phyloP scores from a whole-genome alignment of 169 alveolate species.

The Eimeria acervulina region DNA sequence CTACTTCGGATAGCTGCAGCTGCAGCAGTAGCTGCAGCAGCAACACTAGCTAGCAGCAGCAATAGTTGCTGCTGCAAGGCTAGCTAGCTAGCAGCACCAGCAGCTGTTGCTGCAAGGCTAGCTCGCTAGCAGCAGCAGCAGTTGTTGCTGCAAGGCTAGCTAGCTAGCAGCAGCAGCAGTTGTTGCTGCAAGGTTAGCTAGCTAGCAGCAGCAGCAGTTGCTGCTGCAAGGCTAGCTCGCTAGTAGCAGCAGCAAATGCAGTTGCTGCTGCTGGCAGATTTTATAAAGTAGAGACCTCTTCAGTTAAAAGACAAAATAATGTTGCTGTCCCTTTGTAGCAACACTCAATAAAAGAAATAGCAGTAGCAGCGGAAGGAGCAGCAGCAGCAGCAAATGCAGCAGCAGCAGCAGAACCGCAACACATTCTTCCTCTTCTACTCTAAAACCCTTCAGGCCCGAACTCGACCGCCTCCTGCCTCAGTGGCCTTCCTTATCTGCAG shows the following conservation, averaged over 20 bases:
- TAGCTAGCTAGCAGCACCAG: not conserved
- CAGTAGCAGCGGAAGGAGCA: not conserved
- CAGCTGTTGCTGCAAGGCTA: not conserved
- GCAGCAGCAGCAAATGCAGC: not conserved
- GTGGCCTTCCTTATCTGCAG: not conserved
- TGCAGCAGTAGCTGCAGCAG: conserved; percentile 23
- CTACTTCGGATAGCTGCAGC: conserved; percentile 50
- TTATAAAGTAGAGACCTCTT: not conserved
- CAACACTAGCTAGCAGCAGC: not conserved
- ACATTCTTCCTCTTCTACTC: not conserved
- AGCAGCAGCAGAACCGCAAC: not conserved
- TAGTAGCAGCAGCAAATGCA: too few relatives aligned
- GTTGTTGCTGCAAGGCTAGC: not conserved
- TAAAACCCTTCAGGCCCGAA: not conserved
- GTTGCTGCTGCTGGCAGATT: not conserved
- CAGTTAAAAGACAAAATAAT: not conserved
- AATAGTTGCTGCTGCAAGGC: not conserved
- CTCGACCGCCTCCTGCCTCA: not conserved
- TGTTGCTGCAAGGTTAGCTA: not conserved
- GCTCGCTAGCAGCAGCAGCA: not conserved
- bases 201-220: not conserved
- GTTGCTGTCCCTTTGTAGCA: not conserved
- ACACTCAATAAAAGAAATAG: not conserved
- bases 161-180: not conserved
- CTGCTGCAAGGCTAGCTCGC: not conserved